Percentiles rank a stretch among this genome's conserved stretches.
phyloP scores from a whole-genome alignment of 805 yeast species.

The Pichia insulana region DNA sequence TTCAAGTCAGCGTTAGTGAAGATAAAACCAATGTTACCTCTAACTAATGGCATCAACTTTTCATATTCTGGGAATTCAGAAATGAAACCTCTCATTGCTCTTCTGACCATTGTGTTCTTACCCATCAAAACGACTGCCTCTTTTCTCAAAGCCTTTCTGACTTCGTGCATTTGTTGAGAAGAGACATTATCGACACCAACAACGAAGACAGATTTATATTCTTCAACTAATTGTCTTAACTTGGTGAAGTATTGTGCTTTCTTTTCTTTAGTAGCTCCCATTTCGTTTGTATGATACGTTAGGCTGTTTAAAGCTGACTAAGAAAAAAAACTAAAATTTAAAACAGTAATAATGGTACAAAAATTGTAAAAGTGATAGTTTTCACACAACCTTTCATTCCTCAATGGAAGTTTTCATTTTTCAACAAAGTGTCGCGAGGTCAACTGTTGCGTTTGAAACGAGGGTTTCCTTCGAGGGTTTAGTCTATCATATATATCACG shows the following conservation, averaged over 20 bases:
- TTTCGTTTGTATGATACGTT: slow-evolving; percentile 74
- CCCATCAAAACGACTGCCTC: slow-evolving; percentile 97
- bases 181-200: slow-evolving; percentile 99
- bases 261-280: slow-evolving; percentile 99
- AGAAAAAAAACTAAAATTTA: neutral
- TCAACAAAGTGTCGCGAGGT: neutral
- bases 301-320: slow-evolving; percentile 79
- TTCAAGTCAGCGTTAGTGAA: slow-evolving; percentile 96
- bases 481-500: neutral
- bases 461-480: neutral
- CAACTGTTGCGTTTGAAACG: no score
- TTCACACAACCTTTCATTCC: no score
- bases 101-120: slow-evolving; percentile 99
- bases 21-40: slow-evolving; percentile 98
- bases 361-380: no score
- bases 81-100: slow-evolving; percentile 96
- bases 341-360: neutral
- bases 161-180: slow-evolving; percentile 99
- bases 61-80: slow-evolving; percentile 93
- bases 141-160: slow-evolving; percentile 94
- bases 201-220: slow-evolving; percentile 95
- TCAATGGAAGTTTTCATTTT: no score
- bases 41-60: slow-evolving; percentile 88
- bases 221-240: slow-evolving; percentile 91
- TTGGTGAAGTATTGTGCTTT: slow-evolving; percentile 91